A percentile compares a stretch with the other conserved stretches of the same genome.
Conservation (phyloP, 2,329 filamentous ascomycete genomes). For the Rutstroemia sp. region DNA sequence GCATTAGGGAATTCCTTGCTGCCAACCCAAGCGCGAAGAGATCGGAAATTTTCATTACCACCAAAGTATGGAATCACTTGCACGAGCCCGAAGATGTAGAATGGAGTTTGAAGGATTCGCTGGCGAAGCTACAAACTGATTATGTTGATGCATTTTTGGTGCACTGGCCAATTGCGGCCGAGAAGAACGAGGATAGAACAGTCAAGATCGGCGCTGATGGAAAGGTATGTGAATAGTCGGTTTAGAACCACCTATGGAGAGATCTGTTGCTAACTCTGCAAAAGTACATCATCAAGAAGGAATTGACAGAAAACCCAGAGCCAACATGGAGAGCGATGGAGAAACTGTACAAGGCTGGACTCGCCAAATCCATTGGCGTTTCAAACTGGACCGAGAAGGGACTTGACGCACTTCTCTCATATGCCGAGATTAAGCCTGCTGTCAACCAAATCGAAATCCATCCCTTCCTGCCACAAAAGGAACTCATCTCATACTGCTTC, state of each 20-base stretch:
- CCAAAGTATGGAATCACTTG: slow-evolving; percentile 50
- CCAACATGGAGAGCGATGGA: slow-evolving; percentile 71
- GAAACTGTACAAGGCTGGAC: slow-evolving; percentile 51
- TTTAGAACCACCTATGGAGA: too few relatives aligned
- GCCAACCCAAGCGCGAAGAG: slow-evolving; percentile 50
- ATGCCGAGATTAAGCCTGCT: slow-evolving; percentile 40
- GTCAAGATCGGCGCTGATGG: slow-evolving; percentile 41
- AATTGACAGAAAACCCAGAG: slow-evolving; percentile 57
- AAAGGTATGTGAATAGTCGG: slow-evolving; percentile 32
- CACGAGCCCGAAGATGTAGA: slow-evolving; percentile 48
- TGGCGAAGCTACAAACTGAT: slow-evolving; percentile 65
- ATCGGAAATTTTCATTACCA: slow-evolving; percentile 23
- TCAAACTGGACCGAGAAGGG: slow-evolving; percentile 50
- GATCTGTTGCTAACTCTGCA: neutral
- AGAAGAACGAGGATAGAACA: slow-evolving; percentile 66
- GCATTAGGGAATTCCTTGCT: slow-evolving; percentile 63
- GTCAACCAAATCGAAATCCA: slow-evolving; percentile 62
- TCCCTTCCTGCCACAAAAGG: slow-evolving; percentile 64
- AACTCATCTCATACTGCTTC: slow-evolving; percentile 62
- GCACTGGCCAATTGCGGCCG: slow-evolving; percentile 74
- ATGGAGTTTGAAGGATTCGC: slow-evolving; percentile 62
- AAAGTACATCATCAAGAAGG: slow-evolving; percentile 54
- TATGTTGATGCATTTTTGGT: slow-evolving; percentile 77
- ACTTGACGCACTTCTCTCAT: slow-evolving; percentile 44
- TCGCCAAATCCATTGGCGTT: slow-evolving; percentile 51